A percentile compares a stretch with the other conserved stretches of the same genome.
Conservation (phyloP, 2,329 filamentous ascomycete species). For the Xylariaceae sp. region DNA sequence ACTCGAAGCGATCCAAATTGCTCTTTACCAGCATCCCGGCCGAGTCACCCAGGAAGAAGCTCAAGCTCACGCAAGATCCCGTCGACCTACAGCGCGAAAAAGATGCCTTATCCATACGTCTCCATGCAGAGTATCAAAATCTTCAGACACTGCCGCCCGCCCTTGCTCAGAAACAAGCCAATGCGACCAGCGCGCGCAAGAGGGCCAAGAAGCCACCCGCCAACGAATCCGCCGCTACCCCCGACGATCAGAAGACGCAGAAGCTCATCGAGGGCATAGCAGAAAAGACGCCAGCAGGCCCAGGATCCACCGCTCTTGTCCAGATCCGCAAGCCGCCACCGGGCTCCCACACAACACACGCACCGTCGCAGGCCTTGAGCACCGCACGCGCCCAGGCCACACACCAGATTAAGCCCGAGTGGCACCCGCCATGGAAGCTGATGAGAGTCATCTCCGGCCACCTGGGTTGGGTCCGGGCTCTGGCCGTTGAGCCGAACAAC, state of each 20-base stretch:
- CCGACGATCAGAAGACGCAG: conserved; percentile 57
- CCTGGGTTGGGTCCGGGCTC: conserved; percentile 87
- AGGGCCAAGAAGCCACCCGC: conserved; percentile 37
- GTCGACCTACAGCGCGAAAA: conserved; percentile 39
- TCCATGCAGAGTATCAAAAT: conserved; percentile 43
- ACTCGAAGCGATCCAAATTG: conserved; percentile 41
- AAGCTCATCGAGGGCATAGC: conserved; percentile 72
- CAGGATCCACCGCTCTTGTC: conserved; percentile 46
- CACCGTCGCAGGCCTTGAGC: conserved; percentile 36
- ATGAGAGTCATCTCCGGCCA: conserved; percentile 98
- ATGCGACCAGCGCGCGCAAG: conserved; percentile 37
- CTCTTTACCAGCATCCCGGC: conserved; percentile 36
- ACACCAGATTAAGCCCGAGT: conserved; percentile 76
- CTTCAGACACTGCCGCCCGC: conserved; percentile 40
- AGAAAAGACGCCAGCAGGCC: conserved; percentile 42
- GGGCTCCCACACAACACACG: conserved; percentile 26
- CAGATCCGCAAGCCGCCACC: conserved; percentile 40
- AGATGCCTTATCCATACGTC: conserved; percentile 41
- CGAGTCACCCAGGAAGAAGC: conserved; percentile 39
- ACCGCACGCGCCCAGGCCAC: conserved; percentile 46
- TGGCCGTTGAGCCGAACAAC: conserved; percentile 94
- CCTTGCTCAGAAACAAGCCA: conserved; percentile 48
- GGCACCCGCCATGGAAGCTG: conserved; percentile 98
- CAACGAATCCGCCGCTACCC: conserved; percentile 36
- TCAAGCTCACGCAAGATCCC: conserved; percentile 36